Percentiles rank a stretch among this genome's conserved stretches.
phyloP scores from a whole-genome alignment of 1,139 yeast species.

The Hyphopichia buzzinii region DNA sequence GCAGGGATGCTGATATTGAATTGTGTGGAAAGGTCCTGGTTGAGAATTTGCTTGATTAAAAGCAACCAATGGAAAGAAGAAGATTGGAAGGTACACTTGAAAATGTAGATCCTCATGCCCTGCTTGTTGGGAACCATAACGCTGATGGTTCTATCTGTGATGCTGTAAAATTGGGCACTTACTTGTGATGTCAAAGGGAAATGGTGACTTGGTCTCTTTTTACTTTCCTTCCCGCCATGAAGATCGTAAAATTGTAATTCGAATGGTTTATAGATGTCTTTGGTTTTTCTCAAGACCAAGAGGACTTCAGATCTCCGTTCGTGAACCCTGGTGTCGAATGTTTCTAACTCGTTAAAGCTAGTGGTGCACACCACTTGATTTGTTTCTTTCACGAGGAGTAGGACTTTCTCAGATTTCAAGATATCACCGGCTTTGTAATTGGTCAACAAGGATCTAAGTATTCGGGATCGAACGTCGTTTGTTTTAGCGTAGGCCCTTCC shows the following conservation, averaged over 20 bases:
- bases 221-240: conserved; percentile 29
- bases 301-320: conserved; percentile 78
- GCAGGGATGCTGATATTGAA: conserved; percentile 52
- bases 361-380: conserved; percentile 10
- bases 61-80: conserved; percentile 64
- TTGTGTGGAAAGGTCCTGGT: conserved; percentile 22
- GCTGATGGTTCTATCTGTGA: conserved; percentile 67
- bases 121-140: conserved; percentile 37
- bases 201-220: conserved; percentile 22
- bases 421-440: conserved; percentile 55
- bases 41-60: conserved; percentile 47
- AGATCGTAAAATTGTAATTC: conserved; percentile 60
- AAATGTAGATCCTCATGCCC: conserved; percentile 43
- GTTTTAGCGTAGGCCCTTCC: conserved; percentile 18
- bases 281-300: conserved; percentile 63
- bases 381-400: conserved; percentile 54
- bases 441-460: conserved; percentile 22
- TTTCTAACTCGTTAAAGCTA: conserved; percentile 40
- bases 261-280: conserved; percentile 46
- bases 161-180: conserved; percentile 55
- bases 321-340: conserved; percentile 51
- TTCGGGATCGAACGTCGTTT: conserved; percentile 16
- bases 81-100: conserved; percentile 51
- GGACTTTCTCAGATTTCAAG: conserved; percentile 61
- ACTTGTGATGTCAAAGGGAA: conserved; percentile 20